phyloP scores from a whole-genome alignment of 2,329 filamentous ascomycete genomes.

The Cytospora piceicola region DNA sequence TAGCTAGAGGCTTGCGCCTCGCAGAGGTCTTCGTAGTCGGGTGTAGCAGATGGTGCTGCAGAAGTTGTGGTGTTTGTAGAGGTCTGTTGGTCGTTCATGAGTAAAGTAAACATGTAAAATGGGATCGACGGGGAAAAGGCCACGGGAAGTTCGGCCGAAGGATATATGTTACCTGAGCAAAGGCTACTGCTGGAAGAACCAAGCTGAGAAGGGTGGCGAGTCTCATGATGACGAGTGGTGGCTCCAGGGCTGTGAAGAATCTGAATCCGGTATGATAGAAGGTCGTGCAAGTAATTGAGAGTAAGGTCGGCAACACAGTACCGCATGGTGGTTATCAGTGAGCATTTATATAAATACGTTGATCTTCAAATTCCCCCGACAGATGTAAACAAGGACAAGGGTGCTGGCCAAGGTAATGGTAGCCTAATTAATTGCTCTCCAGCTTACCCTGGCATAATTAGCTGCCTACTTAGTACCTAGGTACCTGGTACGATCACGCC shows the following conservation, averaged over 20 bases:
- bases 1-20: slow-evolving; percentile 21
- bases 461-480: slow-evolving; percentile 2
- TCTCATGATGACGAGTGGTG: neutral
- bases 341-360: slow-evolving; percentile 1
- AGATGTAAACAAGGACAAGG: neutral
- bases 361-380: neutral
- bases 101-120: neutral
- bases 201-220: slow-evolving; percentile 8
- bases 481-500: neutral
- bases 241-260: no score
- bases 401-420: neutral
- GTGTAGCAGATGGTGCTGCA: slow-evolving; percentile 15
- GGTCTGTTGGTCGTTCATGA: neutral
- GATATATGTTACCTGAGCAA: slow-evolving; percentile 19
- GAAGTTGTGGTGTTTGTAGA: slow-evolving; percentile 12
- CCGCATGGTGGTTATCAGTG: no score
- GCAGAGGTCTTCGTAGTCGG: slow-evolving; percentile 26
- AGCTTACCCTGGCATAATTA: slow-evolving; percentile 7
- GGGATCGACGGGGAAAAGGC: neutral
- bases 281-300: neutral
- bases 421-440: slow-evolving; percentile 4
- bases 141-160: no score
- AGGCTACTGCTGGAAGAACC: slow-evolving; percentile 7
- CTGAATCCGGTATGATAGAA: neutral
- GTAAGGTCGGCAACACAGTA: neutral